Evolutionary conservation across 2,329 filamentous ascomycete species (phyloP), one percentile per base, ranked within the genome.

Genomic region (Aspergillus sp.): DNA sequence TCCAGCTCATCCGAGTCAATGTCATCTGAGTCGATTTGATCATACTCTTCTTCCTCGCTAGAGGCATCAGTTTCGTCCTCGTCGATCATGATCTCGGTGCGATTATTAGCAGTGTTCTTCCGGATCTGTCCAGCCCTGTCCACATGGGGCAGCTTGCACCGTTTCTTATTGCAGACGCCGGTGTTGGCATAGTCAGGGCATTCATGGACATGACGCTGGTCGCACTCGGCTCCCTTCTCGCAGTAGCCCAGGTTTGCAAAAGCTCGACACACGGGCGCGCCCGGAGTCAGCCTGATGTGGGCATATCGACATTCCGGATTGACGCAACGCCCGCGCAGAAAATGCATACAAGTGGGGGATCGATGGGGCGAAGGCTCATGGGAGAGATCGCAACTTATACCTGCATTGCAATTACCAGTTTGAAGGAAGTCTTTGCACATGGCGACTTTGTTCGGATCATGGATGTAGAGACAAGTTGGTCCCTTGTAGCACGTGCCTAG

Each of bases 131-230:
- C 92, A 73, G 92, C 92, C 77, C 91, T 88, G 79, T 95, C 91
- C 73, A 94, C 87, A 78, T 99, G 95, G 60, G 87, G 90, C 56
- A 96, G 84, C 73, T 89, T 90, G 81, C 94, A 98, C 66, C 88
- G 87, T 77, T 88, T 87, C 74, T 85, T 87, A 74, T 87, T 87
- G 85, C 95, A 99, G 63, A 83, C 81, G 69, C 94, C 94, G 61
- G 86, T 91, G 78, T 96, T 96, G 84, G 91, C 91, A 81, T 96
- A 97, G 75, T 96, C 90, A 63, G 95, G 94, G 77, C 95, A 98
- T 77, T 98, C 94, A 78, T 90, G 89, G 59, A 94, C 89, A 80
- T 99, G 95, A 62, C 92, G 89, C 64, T 95, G 87, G 61, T 85
- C 78, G 77, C 95, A 98, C 57, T 82, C 78, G 57, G 84, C 83